Percentiles rank a stretch among this genome's conserved stretches.
These are phyloP conservation scores for Neurospora hispaniola DNA, from an alignment of 495 filamentous ascomycete species.

Conservation along the genomic window DNA sequence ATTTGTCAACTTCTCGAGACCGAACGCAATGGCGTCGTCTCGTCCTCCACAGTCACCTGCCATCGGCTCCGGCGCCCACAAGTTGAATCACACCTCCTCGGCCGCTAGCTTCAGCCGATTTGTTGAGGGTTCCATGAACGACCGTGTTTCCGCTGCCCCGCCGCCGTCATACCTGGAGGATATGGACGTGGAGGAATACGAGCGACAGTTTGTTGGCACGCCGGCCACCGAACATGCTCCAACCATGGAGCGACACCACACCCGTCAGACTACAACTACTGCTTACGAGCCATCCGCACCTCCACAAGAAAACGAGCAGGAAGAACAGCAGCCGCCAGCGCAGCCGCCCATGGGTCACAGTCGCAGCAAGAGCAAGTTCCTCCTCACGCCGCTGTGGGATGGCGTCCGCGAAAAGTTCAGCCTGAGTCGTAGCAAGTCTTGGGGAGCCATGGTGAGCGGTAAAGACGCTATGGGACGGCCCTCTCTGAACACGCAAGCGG, in stretches of 20 bases:
- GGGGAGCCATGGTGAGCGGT: slow-evolving; percentile 4
- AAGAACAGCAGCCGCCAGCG: neutral
- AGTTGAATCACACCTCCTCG: neutral
- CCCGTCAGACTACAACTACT: neutral
- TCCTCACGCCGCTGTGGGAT: slow-evolving; percentile 24
- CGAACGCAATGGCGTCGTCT: neutral
- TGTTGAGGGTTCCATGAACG: slow-evolving; percentile 67
- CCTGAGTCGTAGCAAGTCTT: slow-evolving; percentile 16
- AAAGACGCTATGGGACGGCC: neutral
- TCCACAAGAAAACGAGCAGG: neutral
- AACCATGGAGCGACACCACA: neutral
- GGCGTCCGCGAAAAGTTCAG: slow-evolving; percentile 20
- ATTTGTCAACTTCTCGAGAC: neutral
- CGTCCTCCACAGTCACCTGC: neutral
- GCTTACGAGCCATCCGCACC: slow-evolving; percentile 1
- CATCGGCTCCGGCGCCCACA: neutral
- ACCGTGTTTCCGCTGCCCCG: slow-evolving; percentile 57
- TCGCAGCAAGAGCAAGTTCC: slow-evolving; percentile 11
- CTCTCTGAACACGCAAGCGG: neutral
- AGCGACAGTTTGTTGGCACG: slow-evolving; percentile 25
- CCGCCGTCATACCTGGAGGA: slow-evolving; percentile 51
- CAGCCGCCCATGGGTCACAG: slow-evolving; percentile 1
- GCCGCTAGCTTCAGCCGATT: slow-evolving; percentile 34
- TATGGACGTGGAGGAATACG: slow-evolving; percentile 27
- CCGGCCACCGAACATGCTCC: neutral